Conservation (phyloP, 148 eudicot species). For the Chenopodium album region DNA sequence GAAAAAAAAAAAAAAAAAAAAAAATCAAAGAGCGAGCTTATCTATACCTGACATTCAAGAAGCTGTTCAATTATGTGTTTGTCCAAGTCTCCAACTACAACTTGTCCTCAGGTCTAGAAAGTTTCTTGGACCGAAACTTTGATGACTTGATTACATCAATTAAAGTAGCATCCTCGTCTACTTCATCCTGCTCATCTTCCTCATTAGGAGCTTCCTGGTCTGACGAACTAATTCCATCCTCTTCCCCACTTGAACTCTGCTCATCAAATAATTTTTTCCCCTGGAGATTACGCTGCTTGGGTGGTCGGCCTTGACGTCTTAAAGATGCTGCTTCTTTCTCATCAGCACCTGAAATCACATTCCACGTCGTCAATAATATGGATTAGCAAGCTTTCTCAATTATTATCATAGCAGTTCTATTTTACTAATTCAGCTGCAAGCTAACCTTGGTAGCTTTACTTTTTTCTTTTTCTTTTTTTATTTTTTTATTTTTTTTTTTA, state of each 20-base stretch:
- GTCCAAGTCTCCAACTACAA: slow-evolving; percentile 34
- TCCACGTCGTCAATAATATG: slow-evolving; percentile 19
- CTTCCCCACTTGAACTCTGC: slow-evolving; percentile 87
- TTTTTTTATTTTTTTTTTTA: no score
- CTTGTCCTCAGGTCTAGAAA: slow-evolving; percentile 42
- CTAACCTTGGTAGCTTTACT: neutral
- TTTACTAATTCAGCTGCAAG: neutral
- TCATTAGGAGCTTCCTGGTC: slow-evolving; percentile 76
- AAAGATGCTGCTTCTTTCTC: slow-evolving; percentile 65
- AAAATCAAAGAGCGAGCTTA: neutral
- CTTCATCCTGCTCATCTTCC: slow-evolving; percentile 55
- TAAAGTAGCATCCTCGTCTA: slow-evolving; percentile 75
- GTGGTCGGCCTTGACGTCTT: slow-evolving; percentile 74
- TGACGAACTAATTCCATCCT: slow-evolving; percentile 72
- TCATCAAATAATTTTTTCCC: slow-evolving; percentile 90
- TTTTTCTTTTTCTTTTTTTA: no score
- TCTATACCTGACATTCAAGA: slow-evolving; percentile 53
- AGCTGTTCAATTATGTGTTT: slow-evolving; percentile 36
- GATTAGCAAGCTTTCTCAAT: neutral
- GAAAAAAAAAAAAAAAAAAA: neutral
- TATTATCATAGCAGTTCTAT: neutral
- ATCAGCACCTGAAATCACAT: slow-evolving; percentile 43
- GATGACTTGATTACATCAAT: slow-evolving; percentile 64
- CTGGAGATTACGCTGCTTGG: slow-evolving; percentile 52
- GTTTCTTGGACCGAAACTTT: slow-evolving; percentile 62